Conservation (phyloP, 352 stramenopile species). For the Globisporangium perplexum region DNA sequence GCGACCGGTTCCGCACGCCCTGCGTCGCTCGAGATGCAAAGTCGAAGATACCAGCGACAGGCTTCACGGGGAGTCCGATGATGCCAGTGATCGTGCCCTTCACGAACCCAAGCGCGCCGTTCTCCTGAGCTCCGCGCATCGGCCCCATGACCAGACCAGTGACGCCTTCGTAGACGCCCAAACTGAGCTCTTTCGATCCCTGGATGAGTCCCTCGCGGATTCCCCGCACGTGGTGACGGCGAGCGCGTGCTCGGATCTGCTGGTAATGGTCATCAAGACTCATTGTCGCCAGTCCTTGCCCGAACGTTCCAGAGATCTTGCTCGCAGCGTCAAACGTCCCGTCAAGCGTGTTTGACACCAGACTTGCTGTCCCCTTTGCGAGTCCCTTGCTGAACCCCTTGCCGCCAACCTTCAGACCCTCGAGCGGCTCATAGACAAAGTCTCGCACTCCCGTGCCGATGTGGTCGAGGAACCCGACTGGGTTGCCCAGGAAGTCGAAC, state of each 20-base stretch:
- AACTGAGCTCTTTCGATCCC: slow-evolving; percentile 78
- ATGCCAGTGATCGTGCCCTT: slow-evolving; percentile 84
- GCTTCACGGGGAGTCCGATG: slow-evolving; percentile 82
- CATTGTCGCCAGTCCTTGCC: slow-evolving; percentile 79
- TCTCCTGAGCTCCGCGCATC: slow-evolving; percentile 75
- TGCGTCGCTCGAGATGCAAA: slow-evolving; percentile 86
- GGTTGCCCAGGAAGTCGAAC: slow-evolving; percentile 87
- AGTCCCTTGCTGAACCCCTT: slow-evolving; percentile 85
- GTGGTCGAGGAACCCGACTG: slow-evolving; percentile 90
- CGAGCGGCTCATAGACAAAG: slow-evolving; percentile 96
- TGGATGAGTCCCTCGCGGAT: slow-evolving; percentile 78
- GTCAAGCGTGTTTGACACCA: slow-evolving; percentile 84
- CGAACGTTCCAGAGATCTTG: slow-evolving; percentile 87
- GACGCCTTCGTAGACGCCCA: slow-evolving; percentile 83
- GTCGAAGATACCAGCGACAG: slow-evolving; percentile 85
- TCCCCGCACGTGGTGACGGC: slow-evolving; percentile 71
- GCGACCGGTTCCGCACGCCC: slow-evolving; percentile 76
- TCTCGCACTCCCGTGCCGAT: slow-evolving; percentile 93
- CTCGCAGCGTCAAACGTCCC: slow-evolving; percentile 84
- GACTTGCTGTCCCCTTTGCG: slow-evolving; percentile 81
- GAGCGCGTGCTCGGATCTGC: slow-evolving; percentile 70
- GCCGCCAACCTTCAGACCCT: slow-evolving; percentile 86
- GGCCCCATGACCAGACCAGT: slow-evolving; percentile 74
- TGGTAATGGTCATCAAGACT: slow-evolving; percentile 88
- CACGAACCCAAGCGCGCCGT: slow-evolving; percentile 79